Conservation (phyloP, 441 rosid species). For the Melianthus villosus region DNA sequence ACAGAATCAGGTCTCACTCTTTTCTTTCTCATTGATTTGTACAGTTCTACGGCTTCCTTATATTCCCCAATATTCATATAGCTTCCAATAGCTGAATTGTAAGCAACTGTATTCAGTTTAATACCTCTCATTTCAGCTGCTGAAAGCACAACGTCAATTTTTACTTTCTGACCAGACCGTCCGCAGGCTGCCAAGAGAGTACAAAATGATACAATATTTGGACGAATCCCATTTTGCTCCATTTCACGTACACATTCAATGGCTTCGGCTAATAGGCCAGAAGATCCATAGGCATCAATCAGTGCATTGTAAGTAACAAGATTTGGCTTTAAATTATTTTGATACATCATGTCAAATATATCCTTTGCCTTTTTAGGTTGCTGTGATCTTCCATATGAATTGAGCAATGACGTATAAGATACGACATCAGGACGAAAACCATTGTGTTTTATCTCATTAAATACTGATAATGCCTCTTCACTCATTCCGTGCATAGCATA, state of each 20-base stretch:
- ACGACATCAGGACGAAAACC: constrained; percentile 63
- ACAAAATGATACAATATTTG: constrained; percentile 66
- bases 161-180: constrained; percentile 50
- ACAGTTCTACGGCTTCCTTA: constrained; percentile 50
- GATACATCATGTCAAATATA: constrained; percentile 58
- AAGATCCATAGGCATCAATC: constrained; percentile 83
- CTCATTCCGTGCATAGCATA: constrained; percentile 80
- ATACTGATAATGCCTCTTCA: constrained; percentile 52
- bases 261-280: constrained; percentile 60
- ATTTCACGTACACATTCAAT: constrained; percentile 54
- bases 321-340: constrained; percentile 50
- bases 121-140: constrained; percentile 72
- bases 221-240: constrained; percentile 59
- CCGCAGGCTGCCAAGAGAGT: constrained; percentile 82
- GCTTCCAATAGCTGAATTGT: constrained; percentile 79
- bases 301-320: constrained; percentile 65
- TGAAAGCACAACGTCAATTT: constrained; percentile 53
- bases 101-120: constrained; percentile 60
- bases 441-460: constrained; percentile 40
- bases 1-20: constrained; percentile 54
- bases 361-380: constrained; percentile 61
- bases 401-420: constrained; percentile 64
- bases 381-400: constrained; percentile 73
- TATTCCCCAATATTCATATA: constrained; percentile 62
- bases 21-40: constrained; percentile 50